Base-by-base conservation (phyloP, 768 basidiomycete species). In the Leccinum fibrillosum region DNA sequence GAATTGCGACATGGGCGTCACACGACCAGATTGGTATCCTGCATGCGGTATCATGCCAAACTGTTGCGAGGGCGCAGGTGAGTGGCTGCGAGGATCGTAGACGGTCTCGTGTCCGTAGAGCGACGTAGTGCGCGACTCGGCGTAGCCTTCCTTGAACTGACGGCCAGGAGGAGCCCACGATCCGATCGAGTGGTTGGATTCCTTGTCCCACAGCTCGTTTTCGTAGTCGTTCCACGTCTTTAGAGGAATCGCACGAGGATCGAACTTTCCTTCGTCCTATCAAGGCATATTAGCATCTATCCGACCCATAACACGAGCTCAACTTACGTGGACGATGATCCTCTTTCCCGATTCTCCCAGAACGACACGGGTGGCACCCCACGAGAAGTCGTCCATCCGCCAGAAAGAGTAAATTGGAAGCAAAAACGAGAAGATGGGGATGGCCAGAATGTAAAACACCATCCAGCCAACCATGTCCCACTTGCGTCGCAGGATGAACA, bases 381-480 rank as follows among this genome's bases (percentile, higher is more conserved):
- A 94, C 0, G 90, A 92, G 83, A 96, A 97, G 74, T 96, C 94
- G 72, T 96, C 95, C 94, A 98, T 97, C 63, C 78, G 82, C 95
- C 94, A 98, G 87, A 98, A 96, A 5, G 93, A 94, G 72, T 94
- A 95, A 12, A 97, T 77, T 4, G 94, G 95, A 26, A 98, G 83
- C 77, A 92, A 82, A 81, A 97, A 91, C 7, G 93, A 94, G 77
- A 96, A 97, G 45, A 86, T 83, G 4, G 95, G 95, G 62, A 98
- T 91, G 56, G 96, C 94, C 37, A 94, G 72, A 69, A 98, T 93
- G 75, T 98, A 99, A 77, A 99, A 92, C 30, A 92, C 66, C 89
- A 93, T 92, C 93, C 94, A 96, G 4, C 93, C 94, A 65, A 98
- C 86, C 94, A 98, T 97, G 72, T 98, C 95, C 91, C 95, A 98